Evolutionary conservation across 164 flowering plant species (phyloP), one percentile per base, ranked within the genome.

Genomic region (Magnolia officinalis): DNA sequence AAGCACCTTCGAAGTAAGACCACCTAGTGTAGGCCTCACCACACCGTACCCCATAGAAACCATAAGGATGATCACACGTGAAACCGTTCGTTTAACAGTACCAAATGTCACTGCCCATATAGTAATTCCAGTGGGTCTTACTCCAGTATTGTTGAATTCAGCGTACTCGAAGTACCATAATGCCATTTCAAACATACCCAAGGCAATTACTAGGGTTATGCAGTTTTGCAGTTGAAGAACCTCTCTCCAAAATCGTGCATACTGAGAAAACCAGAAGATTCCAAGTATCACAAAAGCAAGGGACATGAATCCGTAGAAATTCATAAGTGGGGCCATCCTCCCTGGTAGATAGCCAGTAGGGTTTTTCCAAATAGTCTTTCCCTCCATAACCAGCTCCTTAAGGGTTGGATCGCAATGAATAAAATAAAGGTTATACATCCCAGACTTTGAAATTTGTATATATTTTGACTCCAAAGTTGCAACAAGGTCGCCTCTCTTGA

Each of bases 31-130:
- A 50, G 98, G 98, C 70, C 98, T 91, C 58, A 96, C 97, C 74
- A 96, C 99, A 85, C 98, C 99, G 73, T 89, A 96, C 20, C 99
- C 98, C 98, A 96, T 96, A 1, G 95, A 84, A 80, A 96, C 99
- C 84, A 89, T 91, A 67, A 96, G 82, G 69, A 96, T 87, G 80
- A 96, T 87, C 67, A 96, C 59, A 64, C 99, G 93, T 51, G 98
- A 90, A 66, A 91, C 82, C 1, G 96, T 91, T 21, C 97, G 90
- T 78, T 94, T 96, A 55, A 96, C 84, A n/a, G 91, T 78, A 63
- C 98, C 97, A 82, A 91, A 96, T 16, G 97, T 94, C n/a, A 96
- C 99, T 13, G 98, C 99, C 98, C 98, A 96, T 64, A 90, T 63
- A 11, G 99, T 94, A 74, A 83, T 92, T 77, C 93, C 96, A 68